Evolutionary conservation across 441 rosid genomes (phyloP), one percentile per base, ranked within the genome.

Genomic region (Croton laevigatus): DNA sequence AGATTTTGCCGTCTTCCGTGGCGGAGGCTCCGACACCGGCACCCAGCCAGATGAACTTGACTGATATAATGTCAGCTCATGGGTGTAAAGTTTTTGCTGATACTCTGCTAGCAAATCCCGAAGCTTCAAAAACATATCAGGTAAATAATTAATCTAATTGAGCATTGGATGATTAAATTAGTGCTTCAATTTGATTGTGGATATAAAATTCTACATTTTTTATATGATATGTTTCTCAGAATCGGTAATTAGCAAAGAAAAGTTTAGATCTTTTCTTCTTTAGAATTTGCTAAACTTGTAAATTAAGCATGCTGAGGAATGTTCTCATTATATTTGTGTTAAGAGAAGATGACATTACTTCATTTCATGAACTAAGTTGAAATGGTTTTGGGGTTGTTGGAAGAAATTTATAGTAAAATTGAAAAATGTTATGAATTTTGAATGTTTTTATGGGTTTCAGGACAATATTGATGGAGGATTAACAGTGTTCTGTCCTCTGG

Each of bases 21-120:
- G 97, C 97, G 3, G 81, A 82, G 40, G 99, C 96, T 58, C 97
- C 98, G 42, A 73, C 89, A 13, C 99, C 99, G 23, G 95, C 75
- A 14, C 97, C 98, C 9, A 73, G 88, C 40, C 76, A 78, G 81
- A 70, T 88, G 81, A 95, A 89, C 62, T 34, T 95, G 65, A 93
- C 97, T 44, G 79, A 71, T 14, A 76, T 88, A 62, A 95, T 95
- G 98, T 85, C 96, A 51, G 90, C 87, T 64, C 98, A 95, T 71
- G 98, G 98, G 7, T 95, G 99, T 66, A 88, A 87, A 81, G 87
- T 82, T 36, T 95, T 95, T 62, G 98, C 98, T n/a, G 94, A 88
- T 68, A 81, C 94, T 57, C 78, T 95, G 54, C 54, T 85, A 65
- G 77, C 88, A 12, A 87, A 87, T 73, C 79, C 78, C 8, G 95